A percentile compares a stretch with the other conserved stretches of the same genome.
phyloP scores from a whole-genome alignment of 495 filamentous ascomycete genomes.

The Parachaetomium inaequale region DNA sequence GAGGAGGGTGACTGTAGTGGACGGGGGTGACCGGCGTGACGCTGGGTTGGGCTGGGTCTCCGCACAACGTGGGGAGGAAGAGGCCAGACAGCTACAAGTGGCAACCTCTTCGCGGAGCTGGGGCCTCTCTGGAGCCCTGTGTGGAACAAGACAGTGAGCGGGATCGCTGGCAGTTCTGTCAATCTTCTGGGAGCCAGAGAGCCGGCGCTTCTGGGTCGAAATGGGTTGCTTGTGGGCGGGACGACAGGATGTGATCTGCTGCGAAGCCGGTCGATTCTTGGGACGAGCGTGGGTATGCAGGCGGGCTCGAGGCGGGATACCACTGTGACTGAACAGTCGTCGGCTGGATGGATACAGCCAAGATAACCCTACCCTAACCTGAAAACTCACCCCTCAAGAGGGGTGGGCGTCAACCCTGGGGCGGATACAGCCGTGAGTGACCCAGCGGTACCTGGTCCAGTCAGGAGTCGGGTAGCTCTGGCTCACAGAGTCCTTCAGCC shows the following conservation, averaged over 20 bases:
- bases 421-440: conserved; percentile 15
- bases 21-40: conserved; percentile 6
- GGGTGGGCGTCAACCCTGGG: conserved; percentile 17
- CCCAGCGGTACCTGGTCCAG: conserved; percentile 2
- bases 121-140: conserved; percentile 12
- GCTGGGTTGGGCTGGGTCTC: conserved; percentile 25
- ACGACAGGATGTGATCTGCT: conserved; percentile 23
- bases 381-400: conserved; percentile 14
- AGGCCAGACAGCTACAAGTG: conserved; percentile 23
- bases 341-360: conserved; percentile 22
- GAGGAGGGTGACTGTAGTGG: not conserved
- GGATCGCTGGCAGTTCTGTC: conserved; percentile 8
- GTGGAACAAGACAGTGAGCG: conserved; percentile 13
- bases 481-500: conserved; percentile 4
- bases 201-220: conserved; percentile 23
- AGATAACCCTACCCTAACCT: conserved; percentile 22
- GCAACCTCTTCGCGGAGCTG: conserved; percentile 22
- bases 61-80: conserved; percentile 16
- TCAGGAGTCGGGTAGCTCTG: conserved; percentile 8
- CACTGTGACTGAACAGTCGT: conserved; percentile 25
- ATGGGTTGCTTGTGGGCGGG: conserved; percentile 11
- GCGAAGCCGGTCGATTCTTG: conserved; percentile 21
- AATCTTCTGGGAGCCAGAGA: conserved; percentile 17
- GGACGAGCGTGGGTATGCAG: conserved; percentile 28
- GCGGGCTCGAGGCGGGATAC: conserved; percentile 32